Evolutionary conservation across 306 rosid species (phyloP), one percentile per base, ranked within the genome.

Genomic region (Ceratonia siliqua): DNA sequence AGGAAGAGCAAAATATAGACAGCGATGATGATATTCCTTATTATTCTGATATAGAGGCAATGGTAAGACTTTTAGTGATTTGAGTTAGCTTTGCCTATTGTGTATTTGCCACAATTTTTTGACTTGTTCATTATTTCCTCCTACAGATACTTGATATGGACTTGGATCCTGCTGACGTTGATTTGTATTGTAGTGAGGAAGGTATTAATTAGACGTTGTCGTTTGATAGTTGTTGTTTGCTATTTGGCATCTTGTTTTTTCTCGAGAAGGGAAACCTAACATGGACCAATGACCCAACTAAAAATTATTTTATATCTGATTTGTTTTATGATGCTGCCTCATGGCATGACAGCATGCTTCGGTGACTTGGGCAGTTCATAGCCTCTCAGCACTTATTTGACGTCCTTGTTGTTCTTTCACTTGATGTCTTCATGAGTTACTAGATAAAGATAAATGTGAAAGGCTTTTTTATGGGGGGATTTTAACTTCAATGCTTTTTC

Each of bases 121-220:
- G 33, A 55, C 41, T 11, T 62, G 18, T 25, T 74, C 42, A 24
- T 50, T 20, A 28, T 46, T 39, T 57, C 65, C 68, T 77, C 62
- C 70, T 77, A 77, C 91, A 95, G 99, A 79, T 95, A 79, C 97
- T 92, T 89, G 97, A 92, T 77, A 90, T 85, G 99, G 99, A 95
- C 78, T 86, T 95, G 87, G 96, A 89, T 78, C 97, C 96, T 49
- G 91, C 87, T 85, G 97, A 83, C 72, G 90, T 79, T 30, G 91
- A 89, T 76, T 72, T 85, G 33, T 80, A 18, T 82, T 61, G 77
- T 48, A 67, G 82, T 39, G 94, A 87, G 77, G 93, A 92, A 90
- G 99, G 98, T 95, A 91, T 74, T 74, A 15, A 54, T 59, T 64
- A 6, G 49, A 54, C 53, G 28, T 53, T 30, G 7, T 6, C 32